Evolutionary conservation across 2,329 filamentous ascomycete species (phyloP), one percentile per base, ranked within the genome.

Genomic region (Epichloe sylvatica): DNA sequence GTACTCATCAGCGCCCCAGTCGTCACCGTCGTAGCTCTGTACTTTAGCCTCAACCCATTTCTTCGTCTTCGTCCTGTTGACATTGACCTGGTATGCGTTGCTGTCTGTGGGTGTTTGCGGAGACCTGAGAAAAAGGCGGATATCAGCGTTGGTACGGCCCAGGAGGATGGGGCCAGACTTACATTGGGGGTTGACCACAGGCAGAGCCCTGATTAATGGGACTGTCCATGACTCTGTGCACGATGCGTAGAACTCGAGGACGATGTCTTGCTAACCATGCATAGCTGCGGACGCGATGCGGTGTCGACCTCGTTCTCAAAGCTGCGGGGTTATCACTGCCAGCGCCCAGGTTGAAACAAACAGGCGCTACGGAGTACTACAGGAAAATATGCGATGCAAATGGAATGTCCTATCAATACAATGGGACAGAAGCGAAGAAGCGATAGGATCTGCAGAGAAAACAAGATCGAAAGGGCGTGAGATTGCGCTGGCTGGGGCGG

Each of bases 21-120:
- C 91, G 59, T 94, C 89, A 54, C 90, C 91, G 60, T 91, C 90
- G 62, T 97, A 97, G 62, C 80, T 86, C 58, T 85, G 82, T 51
- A 80, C 75, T 66, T 90, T 91, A 36, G 91, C 91, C 60, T 94
- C 84, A 37, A 91, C 84, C 91, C 91, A 97, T 77, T 94, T 94
- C 68, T 83, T 86, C 49, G 90, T 96, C 70, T 94, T 94, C 50
- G 81, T 78, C 53, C 91, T 82, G 67, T 86, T 91, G 45, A 96
- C 82, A 64, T 95, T 94, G 47, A 88, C 80, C 64, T 86, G 84
- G 68, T 90, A 95, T 25, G 67, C 60, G 51, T 58, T 63, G 51
- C 56, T 61, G 49, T 57, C 60, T 19, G 62, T 56, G 15, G 63
- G 59, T n/a, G 64, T 59, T 39, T 60, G 56, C 8, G 64, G 60